phyloP scores from a whole-genome alignment of 2,329 filamentous ascomycete species.

The Fusarium sterilihyphosum region DNA sequence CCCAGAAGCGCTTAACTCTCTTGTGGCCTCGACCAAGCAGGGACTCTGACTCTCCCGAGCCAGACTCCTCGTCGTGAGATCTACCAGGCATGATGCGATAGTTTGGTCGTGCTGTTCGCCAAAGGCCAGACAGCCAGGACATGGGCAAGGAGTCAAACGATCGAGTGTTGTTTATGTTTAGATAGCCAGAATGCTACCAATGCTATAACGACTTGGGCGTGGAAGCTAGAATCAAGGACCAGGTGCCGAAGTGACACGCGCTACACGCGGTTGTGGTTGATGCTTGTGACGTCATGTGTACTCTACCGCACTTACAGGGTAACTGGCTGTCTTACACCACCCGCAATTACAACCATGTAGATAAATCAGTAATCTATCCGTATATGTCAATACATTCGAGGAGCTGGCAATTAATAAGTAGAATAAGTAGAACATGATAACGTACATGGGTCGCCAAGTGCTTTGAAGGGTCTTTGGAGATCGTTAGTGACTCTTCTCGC shows the following conservation, averaged over 20 bases:
- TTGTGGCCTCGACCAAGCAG: constrained; percentile 60
- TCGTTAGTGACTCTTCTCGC: too few relatives aligned
- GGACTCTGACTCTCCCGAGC: constrained; percentile 46
- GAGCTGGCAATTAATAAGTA: background rate
- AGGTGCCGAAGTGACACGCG: constrained; percentile 6
- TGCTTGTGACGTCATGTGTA: constrained; percentile 16
- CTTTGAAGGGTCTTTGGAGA: background rate
- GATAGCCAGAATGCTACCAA: background rate
- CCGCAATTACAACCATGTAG: background rate
- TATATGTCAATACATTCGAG: background rate
- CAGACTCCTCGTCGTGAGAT: constrained; percentile 50
- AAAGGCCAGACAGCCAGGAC: constrained; percentile 26
- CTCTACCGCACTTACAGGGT: background rate
- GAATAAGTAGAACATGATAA: background rate
- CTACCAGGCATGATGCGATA: constrained; percentile 42
- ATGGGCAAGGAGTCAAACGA: background rate
- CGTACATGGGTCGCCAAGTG: background rate
- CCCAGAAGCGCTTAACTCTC: constrained; percentile 62
- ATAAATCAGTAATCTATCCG: background rate
- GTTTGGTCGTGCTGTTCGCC: constrained; percentile 18
- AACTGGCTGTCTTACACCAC: background rate
- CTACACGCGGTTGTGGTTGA: constrained; percentile 12
- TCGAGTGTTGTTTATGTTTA: background rate
- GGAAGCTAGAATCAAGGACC: constrained; percentile 8
- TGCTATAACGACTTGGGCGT: background rate